Conservation (phyloP, 805 yeast species). For the Barnettozyma populi region DNA sequence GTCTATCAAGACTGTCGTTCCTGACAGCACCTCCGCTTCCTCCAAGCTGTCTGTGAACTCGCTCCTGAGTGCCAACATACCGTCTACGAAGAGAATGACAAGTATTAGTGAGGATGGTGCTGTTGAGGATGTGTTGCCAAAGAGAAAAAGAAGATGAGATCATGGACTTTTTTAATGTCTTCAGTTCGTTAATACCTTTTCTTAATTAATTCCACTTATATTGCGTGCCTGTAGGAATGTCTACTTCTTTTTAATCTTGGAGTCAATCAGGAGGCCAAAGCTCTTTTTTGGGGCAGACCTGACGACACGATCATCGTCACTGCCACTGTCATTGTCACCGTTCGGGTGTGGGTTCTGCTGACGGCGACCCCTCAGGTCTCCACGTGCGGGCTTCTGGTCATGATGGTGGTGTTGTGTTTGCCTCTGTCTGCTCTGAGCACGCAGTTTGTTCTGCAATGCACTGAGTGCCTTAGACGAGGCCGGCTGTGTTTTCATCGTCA, state of each 20-base stretch:
- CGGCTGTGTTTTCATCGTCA: constrained; percentile 1
- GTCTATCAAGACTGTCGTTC: background rate
- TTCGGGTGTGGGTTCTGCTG: background rate
- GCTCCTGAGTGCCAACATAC: background rate
- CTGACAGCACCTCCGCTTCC: background rate
- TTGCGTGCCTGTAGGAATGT: background rate
- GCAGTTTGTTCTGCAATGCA: constrained; percentile 23
- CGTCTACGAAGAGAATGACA: background rate
- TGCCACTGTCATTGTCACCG: constrained; percentile 13
- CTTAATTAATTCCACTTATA: background rate
- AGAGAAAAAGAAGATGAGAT: background rate
- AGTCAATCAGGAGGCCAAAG: constrained; percentile 15
- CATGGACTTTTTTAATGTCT: background rate
- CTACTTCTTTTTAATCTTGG: constrained; percentile 17
- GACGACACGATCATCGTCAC: constrained; percentile 18
- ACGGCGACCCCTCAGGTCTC: background rate
- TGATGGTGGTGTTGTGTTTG: background rate
- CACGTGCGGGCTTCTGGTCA: background rate
- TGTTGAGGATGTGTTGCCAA: background rate
- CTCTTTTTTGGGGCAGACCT: constrained; percentile 21
- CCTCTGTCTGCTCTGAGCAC: constrained; percentile 13
- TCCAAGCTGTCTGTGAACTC: background rate
- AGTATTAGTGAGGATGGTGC: background rate
- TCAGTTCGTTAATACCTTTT: background rate
- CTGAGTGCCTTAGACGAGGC: constrained; percentile 20